Conservation (phyloP, 106 monocot species). For the Dendrobium catenatum region DNA sequence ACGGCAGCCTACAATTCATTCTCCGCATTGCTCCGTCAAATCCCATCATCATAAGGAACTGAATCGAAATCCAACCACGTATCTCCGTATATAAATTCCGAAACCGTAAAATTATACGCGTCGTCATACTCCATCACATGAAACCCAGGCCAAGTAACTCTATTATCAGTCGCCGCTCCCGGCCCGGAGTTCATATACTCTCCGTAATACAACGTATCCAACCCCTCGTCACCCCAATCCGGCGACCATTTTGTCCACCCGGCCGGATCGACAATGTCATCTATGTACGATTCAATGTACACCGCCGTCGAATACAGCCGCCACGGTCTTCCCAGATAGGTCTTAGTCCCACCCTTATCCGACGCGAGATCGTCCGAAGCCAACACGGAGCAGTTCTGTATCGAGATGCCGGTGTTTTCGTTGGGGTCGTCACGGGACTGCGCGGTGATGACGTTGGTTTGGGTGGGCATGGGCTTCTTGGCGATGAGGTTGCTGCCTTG, state of each 20-base stretch:
- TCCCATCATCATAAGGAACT: conserved; percentile 26
- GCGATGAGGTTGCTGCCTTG: conserved; percentile 43
- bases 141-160: conserved; percentile 42
- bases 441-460: conserved; percentile 57
- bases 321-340: conserved; percentile 81
- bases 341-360: conserved; percentile 11
- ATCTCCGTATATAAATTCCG: conserved; percentile 34
- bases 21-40: conserved; percentile 4
- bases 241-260: conserved; percentile 59
- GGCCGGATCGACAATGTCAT: conserved; percentile 39
- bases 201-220: conserved; percentile 49
- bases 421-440: conserved; percentile 50
- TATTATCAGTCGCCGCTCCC: conserved; percentile 22
- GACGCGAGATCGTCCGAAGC: conserved; percentile 29
- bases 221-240: conserved; percentile 6
- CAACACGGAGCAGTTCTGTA: conserved; percentile 46
- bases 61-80: conserved; percentile 26
- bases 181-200: conserved; percentile 44
- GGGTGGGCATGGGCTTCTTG: conserved; percentile 31
- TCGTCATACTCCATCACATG: conserved; percentile 44
- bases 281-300: conserved; percentile 59
- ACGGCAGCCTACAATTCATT: too few relatives aligned
- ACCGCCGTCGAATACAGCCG: conserved; percentile 60
- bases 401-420: conserved; percentile 42
- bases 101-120: conserved; percentile 35